A percentile compares a stretch with the other conserved stretches of the same genome.
Conservation (phyloP, 2,329 filamentous ascomycete species). For the Periconia sp. region DNA sequence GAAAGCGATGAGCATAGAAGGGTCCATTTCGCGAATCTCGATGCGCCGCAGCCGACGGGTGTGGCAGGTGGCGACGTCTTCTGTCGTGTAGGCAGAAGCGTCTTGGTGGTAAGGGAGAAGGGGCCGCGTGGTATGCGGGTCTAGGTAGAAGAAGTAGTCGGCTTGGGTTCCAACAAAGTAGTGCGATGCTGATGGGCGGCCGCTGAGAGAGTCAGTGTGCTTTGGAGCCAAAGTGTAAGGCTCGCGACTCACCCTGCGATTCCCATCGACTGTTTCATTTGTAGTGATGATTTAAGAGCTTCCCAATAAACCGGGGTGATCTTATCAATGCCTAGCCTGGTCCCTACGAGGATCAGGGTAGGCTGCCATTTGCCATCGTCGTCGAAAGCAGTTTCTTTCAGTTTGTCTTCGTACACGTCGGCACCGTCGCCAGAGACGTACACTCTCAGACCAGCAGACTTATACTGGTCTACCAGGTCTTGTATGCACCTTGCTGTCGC, state of each 20-base stretch:
- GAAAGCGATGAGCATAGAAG: slow-evolving; percentile 96
- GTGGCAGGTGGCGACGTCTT: slow-evolving; percentile 84
- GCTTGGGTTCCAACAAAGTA: slow-evolving; percentile 78
- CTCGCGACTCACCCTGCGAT: slow-evolving; percentile 78
- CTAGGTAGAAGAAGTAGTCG: slow-evolving; percentile 88
- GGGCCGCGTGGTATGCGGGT: slow-evolving; percentile 85
- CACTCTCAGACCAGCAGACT: slow-evolving; percentile 71
- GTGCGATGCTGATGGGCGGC: slow-evolving; percentile 87
- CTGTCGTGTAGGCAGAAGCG: slow-evolving; percentile 65
- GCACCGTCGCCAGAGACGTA: slow-evolving; percentile 90
- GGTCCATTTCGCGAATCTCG: slow-evolving; percentile 91
- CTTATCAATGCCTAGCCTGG: slow-evolving; percentile 89
- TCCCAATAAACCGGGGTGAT: slow-evolving; percentile 96
- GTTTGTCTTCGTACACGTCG: slow-evolving; percentile 90
- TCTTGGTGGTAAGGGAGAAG: slow-evolving; percentile 70
- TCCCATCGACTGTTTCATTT: slow-evolving; percentile 91
- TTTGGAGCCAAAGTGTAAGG: neutral
- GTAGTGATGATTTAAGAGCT: slow-evolving; percentile 81
- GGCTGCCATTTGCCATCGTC: slow-evolving; percentile 73
- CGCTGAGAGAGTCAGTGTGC: slow-evolving; percentile 57
- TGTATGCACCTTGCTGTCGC: slow-evolving; percentile 93
- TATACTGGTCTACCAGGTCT: slow-evolving; percentile 72
- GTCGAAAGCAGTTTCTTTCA: slow-evolving; percentile 77
- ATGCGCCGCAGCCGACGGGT: slow-evolving; percentile 83
- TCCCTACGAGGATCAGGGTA: slow-evolving; percentile 87